Evolutionary conservation across 129 eudicot species (phyloP).

Genomic region (Pittosporum tobira): DNA sequence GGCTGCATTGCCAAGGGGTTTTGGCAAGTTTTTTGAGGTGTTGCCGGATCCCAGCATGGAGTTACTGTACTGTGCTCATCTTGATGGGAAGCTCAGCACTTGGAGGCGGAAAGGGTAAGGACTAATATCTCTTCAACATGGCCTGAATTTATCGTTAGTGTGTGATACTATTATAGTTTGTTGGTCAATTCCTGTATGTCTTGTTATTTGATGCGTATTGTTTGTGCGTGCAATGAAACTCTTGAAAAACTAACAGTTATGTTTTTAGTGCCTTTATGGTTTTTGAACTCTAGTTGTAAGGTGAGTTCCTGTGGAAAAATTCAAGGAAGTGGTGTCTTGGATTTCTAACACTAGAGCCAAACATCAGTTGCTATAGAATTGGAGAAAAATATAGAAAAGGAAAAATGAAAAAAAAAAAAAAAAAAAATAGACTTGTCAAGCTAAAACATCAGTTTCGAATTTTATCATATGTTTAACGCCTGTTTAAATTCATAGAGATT

Average conservation of each 20-base stretch:
- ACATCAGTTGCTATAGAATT: neutral
- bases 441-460: conserved; percentile 7
- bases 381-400: neutral
- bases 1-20: conserved; percentile 61
- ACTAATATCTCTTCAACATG: neutral
- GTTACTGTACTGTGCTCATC: conserved; percentile 68
- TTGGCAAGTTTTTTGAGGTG: conserved; percentile 79
- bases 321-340: neutral
- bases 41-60: conserved; percentile 65
- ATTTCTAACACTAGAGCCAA: neutral
- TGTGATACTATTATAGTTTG: neutral
- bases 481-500: too few relatives aligned
- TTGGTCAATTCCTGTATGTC: neutral
- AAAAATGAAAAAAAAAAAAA: too few relatives aligned
- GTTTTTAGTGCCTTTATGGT: too few relatives aligned
- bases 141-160: too few relatives aligned
- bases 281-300: too few relatives aligned
- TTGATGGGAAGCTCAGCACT: conserved; percentile 73
- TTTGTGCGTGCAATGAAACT: too few relatives aligned
- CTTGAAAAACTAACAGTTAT: too few relatives aligned
- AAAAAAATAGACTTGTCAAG: neutral
- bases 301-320: neutral
- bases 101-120: conserved; percentile 87
- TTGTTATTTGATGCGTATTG: too few relatives aligned
- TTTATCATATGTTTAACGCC: neutral